Conservation (phyloP, 805 yeast species). For the Kazachstania kunashirensis region DNA sequence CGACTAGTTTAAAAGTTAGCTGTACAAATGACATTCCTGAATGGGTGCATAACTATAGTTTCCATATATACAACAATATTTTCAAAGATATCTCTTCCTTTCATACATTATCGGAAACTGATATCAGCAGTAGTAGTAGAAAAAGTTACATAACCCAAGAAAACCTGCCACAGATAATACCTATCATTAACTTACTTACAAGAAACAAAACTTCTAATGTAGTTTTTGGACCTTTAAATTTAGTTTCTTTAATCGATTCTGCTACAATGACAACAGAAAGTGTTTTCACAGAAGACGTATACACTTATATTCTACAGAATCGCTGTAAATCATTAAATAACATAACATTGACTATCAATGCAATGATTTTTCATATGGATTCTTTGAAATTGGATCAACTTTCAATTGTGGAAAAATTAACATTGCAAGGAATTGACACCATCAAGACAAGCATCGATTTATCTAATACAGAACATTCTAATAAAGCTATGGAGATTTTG, state of each 20-base stretch:
- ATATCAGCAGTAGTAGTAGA: not conserved
- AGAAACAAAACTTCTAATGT: not conserved
- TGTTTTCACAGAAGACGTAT: slow-evolving; percentile 31
- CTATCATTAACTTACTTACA: slow-evolving; percentile 3
- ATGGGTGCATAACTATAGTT: slow-evolving; percentile 14
- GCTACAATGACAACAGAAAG: slow-evolving; percentile 4
- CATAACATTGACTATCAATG: slow-evolving; percentile 10
- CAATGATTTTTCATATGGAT: slow-evolving; percentile 14
- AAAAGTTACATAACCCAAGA: slow-evolving; percentile 1
- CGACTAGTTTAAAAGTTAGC: slow-evolving; percentile 1
- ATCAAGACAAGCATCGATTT: too few species aligned
- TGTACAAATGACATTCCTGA: slow-evolving; percentile 8
- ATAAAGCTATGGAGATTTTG: too few species aligned
- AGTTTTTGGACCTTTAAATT: not conserved
- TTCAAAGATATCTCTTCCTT: not conserved
- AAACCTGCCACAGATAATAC: not conserved
- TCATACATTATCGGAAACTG: not conserved
- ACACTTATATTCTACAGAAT: slow-evolving; percentile 18
- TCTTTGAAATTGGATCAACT: slow-evolving; percentile 12
- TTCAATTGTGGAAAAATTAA: slow-evolving; percentile 15
- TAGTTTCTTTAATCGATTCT: slow-evolving; percentile 7
- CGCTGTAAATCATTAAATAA: slow-evolving; percentile 10
- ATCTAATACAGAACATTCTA: too few species aligned
- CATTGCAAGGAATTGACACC: slow-evolving; percentile 1
- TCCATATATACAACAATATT: not conserved